Base-by-base conservation (phyloP, 73 alveolate species). In the Paramecium primaurelia region DNA sequence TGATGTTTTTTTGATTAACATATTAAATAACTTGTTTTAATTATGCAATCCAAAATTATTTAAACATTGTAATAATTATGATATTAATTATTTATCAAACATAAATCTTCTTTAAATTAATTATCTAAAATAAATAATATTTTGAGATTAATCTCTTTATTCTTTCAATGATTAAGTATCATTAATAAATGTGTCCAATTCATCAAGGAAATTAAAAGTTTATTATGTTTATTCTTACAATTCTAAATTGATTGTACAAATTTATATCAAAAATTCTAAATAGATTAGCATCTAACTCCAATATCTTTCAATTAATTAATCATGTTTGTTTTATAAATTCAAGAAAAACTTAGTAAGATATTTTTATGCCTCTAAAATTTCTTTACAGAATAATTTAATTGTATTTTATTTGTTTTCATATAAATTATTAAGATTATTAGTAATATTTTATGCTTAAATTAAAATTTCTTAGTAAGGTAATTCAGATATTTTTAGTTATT, bases 11-110 rank as follows among this genome's bases (percentile, higher is more conserved):
- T 37, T 20, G 37, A 38, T 37, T 22, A 73, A 44, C 22, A 37
- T 40, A 10, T 73, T 37, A 10, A 73, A 73, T 18, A 73, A 64
- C 10, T 28, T 73, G 16, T 16, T 22, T 73, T 73, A 20, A 73
- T 73, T 73, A 73, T 73, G 87, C 12, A 73, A 12, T 73, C 87
- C 87, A 73, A 37, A 73, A 73, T 38, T 73, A 18, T 73, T 73
- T 20, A 73, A 37, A n/a, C 37, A 20, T 38, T 36, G 7, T 16
- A 73, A 40, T 73, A 73, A 73, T 73, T 73, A 38, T 30, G 47
- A 16, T 0, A 73, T 40, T 14, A 73, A 36, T 38, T 14, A 16
- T 73, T 73, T 73, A 73, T 73, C 87, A 16, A 68, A 73, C n/a
- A 30, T 30, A 40, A 37, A 73, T 73, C 87, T 36, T 38, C 47